Percentiles rank a stretch among this genome's conserved stretches.
Conservation (phyloP, 2,329 filamentous ascomycete genomes). For the Fusarium oxysporum region DNA sequence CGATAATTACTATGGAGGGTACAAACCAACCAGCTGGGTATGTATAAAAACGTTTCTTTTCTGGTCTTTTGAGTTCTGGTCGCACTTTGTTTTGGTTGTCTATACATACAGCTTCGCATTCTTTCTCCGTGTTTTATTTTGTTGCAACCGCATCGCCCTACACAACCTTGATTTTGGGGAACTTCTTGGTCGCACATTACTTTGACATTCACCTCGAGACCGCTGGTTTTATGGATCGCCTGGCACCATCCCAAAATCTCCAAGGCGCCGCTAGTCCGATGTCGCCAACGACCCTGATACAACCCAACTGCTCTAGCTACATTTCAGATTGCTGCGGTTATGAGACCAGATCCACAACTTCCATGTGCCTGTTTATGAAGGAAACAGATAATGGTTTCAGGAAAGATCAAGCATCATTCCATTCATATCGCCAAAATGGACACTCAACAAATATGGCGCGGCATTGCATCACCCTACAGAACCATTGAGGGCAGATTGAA, state of each 20-base stretch:
- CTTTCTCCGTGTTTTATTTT: background rate
- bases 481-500: constrained; percentile 36
- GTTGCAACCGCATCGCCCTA: background rate
- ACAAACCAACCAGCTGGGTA: constrained; percentile 51
- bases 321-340: background rate
- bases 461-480: constrained; percentile 36
- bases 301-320: constrained; percentile 6
- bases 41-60: constrained; percentile 41
- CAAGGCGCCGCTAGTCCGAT: constrained; percentile 2
- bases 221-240: background rate
- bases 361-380: background rate
- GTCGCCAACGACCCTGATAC: constrained; percentile 5
- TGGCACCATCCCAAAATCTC: background rate
- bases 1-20: constrained; percentile 79
- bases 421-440: constrained; percentile 12
- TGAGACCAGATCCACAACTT: background rate
- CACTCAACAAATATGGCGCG: constrained; percentile 26
- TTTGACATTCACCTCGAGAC: background rate
- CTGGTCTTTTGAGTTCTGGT: constrained; percentile 4
- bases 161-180: background rate
- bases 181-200: background rate
- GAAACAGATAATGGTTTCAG: constrained; percentile 12
- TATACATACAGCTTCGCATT: background rate
- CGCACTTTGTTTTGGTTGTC: background rate
- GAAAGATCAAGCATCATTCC: constrained; percentile 24